These are phyloP conservation scores for Isatis lusitanica DNA, from an alignment of 441 rosid species.

Conservation along the genomic window DNA sequence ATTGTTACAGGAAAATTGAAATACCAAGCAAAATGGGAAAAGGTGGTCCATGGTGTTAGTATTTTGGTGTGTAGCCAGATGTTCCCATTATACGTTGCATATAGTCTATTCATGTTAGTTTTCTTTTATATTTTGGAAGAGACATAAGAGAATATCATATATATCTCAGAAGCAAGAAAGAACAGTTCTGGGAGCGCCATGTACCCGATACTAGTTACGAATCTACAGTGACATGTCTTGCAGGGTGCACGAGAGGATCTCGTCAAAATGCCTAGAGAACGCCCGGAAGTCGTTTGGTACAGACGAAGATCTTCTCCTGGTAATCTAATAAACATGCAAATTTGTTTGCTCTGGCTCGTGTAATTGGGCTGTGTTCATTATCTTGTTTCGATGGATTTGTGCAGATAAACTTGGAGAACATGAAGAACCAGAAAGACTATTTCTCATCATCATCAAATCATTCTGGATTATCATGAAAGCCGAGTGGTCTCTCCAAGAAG, in stretches of 20 bases:
- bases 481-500: constrained; percentile 14
- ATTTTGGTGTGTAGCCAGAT: not conserved
- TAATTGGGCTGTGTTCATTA: not conserved
- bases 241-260: constrained; percentile 64
- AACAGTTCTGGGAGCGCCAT: not conserved
- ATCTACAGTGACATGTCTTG: not conserved
- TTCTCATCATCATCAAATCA: constrained; percentile 16
- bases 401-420: constrained; percentile 61
- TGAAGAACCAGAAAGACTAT: constrained; percentile 29
- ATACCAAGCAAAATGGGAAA: not conserved
- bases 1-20: not conserved
- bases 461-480: constrained; percentile 4
- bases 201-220: not conserved
- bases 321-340: constrained; percentile 35
- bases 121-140: not conserved
- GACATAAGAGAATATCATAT: not conserved
- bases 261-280: constrained; percentile 71
- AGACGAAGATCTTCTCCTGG: constrained; percentile 93
- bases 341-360: not conserved
- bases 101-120: not conserved
- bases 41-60: not conserved
- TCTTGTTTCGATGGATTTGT: not conserved
- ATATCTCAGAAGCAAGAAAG: not conserved
- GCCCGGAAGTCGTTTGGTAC: constrained; percentile 86
- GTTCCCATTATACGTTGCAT: not conserved